A percentile compares a stretch with the other conserved stretches of the same genome.
Evolutionary conservation across 768 basidiomycete genomes (phyloP).

Genomic region (Hygrophorus pudorinus): DNA sequence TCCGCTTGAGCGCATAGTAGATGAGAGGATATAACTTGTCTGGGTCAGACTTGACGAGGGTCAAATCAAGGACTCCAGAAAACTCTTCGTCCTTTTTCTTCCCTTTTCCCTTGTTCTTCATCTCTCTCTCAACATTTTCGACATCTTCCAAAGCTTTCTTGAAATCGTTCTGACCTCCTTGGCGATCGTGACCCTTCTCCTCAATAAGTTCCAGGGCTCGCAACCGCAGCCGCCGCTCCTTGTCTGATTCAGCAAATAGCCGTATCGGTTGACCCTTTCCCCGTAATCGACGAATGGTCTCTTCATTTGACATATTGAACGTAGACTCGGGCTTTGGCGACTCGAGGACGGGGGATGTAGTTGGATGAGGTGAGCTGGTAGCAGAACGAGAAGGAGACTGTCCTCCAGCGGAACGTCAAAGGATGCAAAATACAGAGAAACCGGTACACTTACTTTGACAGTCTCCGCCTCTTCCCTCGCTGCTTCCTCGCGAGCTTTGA

Average conservation of each 20-base stretch:
- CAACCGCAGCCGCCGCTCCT: constrained; percentile 81
- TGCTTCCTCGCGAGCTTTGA: constrained; percentile 26
- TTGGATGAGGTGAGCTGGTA: constrained; percentile 28
- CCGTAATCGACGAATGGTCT: constrained; percentile 82
- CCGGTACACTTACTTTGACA: constrained; percentile 34
- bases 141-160: constrained; percentile 83
- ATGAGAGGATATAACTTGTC: constrained; percentile 96
- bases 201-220: constrained; percentile 94
- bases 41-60: constrained; percentile 79
- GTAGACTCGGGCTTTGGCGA: constrained; percentile 38
- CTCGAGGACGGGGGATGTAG: constrained; percentile 24
- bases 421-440: constrained; percentile 3
- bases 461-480: constrained; percentile 22
- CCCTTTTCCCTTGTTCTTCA: constrained; percentile 49
- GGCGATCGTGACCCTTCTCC: constrained; percentile 70
- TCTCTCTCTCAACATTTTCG: constrained; percentile 63
- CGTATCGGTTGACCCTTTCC: constrained; percentile 90
- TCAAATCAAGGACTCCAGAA: constrained; percentile 64
- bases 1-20: constrained; percentile 89
- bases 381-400: constrained; percentile 31
- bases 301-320: constrained; percentile 91
- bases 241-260: constrained; percentile 91
- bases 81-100: constrained; percentile 59
- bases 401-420: constrained; percentile 34
- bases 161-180: constrained; percentile 91